Evolutionary conservation across 306 rosid genomes (phyloP).

Genomic region (Cicer yamashitae): DNA sequence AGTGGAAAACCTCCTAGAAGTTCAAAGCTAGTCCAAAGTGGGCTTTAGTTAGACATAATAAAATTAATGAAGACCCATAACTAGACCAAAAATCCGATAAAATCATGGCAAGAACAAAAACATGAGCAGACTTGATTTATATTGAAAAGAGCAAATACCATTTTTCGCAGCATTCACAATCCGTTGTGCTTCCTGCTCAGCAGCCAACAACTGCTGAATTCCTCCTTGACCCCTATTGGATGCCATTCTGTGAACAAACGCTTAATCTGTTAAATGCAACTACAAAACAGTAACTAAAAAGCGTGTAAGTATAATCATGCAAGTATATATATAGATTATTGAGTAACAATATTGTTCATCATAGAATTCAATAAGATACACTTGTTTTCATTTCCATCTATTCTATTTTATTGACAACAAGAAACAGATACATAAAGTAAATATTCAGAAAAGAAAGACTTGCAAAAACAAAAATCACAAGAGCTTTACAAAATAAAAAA

Average conservation of each 20-base stretch:
- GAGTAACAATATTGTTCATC: background rate
- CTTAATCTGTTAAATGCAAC: conserved; percentile 21
- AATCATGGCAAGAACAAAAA: background rate
- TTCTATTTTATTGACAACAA: background rate
- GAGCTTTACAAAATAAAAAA: background rate
- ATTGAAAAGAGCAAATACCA: conserved; percentile 55
- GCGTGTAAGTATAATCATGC: background rate
- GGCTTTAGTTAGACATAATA: background rate
- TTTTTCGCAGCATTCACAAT: conserved; percentile 88
- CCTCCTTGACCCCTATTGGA: conserved; percentile 88
- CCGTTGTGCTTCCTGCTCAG: conserved; percentile 97
- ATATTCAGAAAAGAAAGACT: conserved; percentile 11
- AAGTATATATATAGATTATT: background rate
- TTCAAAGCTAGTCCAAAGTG: conserved; percentile 4
- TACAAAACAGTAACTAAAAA: background rate
- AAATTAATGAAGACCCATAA: background rate
- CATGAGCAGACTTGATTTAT: background rate
- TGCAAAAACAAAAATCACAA: background rate
- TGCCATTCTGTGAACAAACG: conserved; percentile 69
- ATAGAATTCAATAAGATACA: background rate
- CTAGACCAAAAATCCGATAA: background rate
- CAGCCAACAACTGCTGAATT: conserved; percentile 95
- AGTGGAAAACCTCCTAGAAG: background rate
- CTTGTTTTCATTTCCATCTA: background rate
- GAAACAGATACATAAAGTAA: background rate